Conservation (phyloP, 176 grass and related monocot species). For the Elymus sibiricus region DNA sequence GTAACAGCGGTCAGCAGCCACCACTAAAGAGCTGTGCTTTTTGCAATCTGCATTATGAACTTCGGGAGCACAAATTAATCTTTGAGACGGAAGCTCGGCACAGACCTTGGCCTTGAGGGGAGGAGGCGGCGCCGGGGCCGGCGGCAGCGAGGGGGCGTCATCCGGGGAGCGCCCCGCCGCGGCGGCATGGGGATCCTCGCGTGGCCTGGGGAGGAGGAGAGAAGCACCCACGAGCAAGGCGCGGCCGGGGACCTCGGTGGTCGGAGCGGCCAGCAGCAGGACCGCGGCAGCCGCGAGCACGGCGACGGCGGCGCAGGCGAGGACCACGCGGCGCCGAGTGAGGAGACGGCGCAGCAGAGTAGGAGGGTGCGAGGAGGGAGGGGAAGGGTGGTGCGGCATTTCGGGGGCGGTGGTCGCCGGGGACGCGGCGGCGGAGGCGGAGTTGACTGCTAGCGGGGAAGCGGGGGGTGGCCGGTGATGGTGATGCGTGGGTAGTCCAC, state of each 20-base stretch:
- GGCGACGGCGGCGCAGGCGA: constrained; percentile 28
- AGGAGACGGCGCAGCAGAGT: constrained; percentile 22
- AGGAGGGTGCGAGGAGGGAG: not conserved
- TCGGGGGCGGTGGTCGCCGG: not conserved
- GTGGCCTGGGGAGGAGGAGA: not conserved
- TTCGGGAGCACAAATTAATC: not conserved
- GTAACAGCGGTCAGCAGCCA: not conserved
- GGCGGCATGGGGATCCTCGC: not conserved
- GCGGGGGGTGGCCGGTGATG: not conserved
- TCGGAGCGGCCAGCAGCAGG: constrained; percentile 18
- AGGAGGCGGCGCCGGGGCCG: not conserved
- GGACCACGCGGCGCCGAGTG: constrained; percentile 17
- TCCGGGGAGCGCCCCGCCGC: not conserved
- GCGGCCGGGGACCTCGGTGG: constrained; percentile 24
- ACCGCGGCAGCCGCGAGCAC: constrained; percentile 29
- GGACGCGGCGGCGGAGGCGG: not conserved
- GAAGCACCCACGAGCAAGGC: not conserved
- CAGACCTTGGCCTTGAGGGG: constrained; percentile 23
- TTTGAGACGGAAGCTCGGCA: not conserved
- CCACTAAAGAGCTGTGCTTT: not conserved
- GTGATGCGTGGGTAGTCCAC: not conserved
- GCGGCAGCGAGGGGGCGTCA: not conserved
- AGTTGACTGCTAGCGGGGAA: not conserved
- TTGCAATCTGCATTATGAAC: not conserved
- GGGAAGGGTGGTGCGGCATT: constrained; percentile 28